Evolutionary conservation across 164 flowering plant genomes (phyloP).

Genomic region (Nymphaea colorata): DNA sequence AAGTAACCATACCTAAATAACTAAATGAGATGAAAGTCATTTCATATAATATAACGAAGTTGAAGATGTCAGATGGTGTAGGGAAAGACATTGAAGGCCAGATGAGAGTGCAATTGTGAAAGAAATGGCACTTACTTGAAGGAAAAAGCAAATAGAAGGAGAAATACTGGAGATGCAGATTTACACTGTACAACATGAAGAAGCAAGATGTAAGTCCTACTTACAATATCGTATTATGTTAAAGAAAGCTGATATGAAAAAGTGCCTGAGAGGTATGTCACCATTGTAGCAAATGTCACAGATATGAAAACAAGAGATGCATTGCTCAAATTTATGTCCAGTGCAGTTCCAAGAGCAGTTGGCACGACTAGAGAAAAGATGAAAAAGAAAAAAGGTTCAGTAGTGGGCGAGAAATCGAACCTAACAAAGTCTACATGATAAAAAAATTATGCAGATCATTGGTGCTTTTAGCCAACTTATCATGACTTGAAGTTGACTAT

Average conservation of each 20-base stretch:
- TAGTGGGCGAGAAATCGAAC: too few relatives aligned
- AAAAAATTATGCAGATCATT: too few relatives aligned
- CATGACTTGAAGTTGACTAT: too few relatives aligned
- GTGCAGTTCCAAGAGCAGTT: conserved; percentile 89
- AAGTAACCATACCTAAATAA: not conserved
- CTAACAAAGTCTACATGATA: too few relatives aligned
- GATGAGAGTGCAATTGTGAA: not conserved
- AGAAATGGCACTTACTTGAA: conserved; percentile 57
- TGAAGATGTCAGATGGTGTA: too few relatives aligned
- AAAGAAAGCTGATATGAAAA: not conserved
- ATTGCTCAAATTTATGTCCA: conserved; percentile 94
- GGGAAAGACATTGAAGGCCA: not conserved
- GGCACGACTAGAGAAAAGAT: conserved; percentile 69
- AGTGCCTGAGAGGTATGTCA: conserved; percentile 9
- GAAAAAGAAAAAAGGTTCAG: not conserved
- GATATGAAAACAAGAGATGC: conserved; percentile 95
- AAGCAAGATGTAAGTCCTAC: not conserved
- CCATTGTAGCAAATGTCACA: conserved; percentile 99
- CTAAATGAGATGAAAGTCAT: not conserved
- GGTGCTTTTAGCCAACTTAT: too few relatives aligned
- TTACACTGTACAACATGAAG: conserved; percentile 70
- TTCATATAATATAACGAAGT: not conserved
- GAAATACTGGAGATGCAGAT: conserved; percentile 96
- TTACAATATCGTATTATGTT: not conserved
- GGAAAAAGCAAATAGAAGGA: conserved; percentile 93